Conservation (phyloP, 192 early-diverging fungal species). For the Cetraspora pellucida region DNA sequence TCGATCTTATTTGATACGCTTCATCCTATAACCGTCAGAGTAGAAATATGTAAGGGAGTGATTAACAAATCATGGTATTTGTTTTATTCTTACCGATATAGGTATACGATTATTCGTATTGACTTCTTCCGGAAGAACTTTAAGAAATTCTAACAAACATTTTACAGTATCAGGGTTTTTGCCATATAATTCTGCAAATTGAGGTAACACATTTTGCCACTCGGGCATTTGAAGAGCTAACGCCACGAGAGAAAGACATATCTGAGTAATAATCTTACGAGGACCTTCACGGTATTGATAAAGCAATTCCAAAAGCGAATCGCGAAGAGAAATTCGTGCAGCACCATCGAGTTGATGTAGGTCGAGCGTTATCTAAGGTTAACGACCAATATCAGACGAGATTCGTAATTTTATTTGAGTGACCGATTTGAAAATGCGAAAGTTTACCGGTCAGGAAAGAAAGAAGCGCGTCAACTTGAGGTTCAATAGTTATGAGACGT, state of each 20-base stretch:
- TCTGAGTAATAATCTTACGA: conserved; percentile 73
- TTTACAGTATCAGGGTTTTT: conserved; percentile 60
- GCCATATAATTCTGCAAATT: conserved; percentile 74
- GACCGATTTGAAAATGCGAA: neutral
- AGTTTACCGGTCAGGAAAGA: neutral
- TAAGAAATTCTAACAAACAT: conserved; percentile 79
- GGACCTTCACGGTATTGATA: conserved; percentile 57
- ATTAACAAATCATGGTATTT: neutral
- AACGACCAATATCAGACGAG: conserved; percentile 13
- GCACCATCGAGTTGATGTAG: conserved; percentile 70
- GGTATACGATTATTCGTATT: conserved; percentile 64
- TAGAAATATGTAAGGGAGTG: neutral
- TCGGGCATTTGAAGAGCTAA: conserved; percentile 76
- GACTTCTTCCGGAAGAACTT: conserved; percentile 87
- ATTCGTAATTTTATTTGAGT: neutral
- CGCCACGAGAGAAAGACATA: conserved; percentile 83
- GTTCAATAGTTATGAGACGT: neutral
- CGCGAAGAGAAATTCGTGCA: conserved; percentile 67
- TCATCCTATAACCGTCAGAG: conserved; percentile 50
- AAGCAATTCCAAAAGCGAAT: conserved; percentile 76
- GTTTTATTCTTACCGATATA: conserved; percentile 54
- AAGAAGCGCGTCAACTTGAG: neutral
- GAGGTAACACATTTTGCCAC: conserved; percentile 80
- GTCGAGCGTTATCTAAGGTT: conserved; percentile 73
- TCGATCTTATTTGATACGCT: conserved; percentile 58